Evolutionary conservation across 2,329 filamentous ascomycete species (phyloP), one percentile per base, ranked within the genome.

Genomic region (Aspergillus ibericus): DNA sequence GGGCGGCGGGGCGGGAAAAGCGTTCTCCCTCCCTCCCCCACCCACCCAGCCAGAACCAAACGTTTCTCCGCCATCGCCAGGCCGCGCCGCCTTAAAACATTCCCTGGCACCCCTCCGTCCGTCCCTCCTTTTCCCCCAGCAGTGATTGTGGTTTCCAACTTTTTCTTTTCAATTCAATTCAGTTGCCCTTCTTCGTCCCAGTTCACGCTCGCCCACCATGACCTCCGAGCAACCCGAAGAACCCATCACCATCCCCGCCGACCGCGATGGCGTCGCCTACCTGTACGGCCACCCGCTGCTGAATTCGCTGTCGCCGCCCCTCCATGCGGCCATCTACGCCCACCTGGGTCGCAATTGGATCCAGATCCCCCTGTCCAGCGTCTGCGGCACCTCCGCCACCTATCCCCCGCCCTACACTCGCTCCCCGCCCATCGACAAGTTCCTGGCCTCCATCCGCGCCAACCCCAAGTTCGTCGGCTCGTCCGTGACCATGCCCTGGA

Each of bases 401-500:
- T 73, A 72, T 58, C 71, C 70, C 0, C 72, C 71, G 1, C 71
- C 71, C 1, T 75, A 72, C 66, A 75, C 73, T 2, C 61, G 56
- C 18, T 75, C 73, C 3, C 73, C 73, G 2, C 65, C 72, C 3
- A 73, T 78, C 47, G 59, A 68, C 18, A 71, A 64, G 29, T 77
- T 73, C 61, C 61, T 78, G 5, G 63, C 63, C 38, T 69, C 71
- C 22, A 72, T 77, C 63, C 69, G 70, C 38, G 59, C 68, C 40
- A 75, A 77, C 58, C 70, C 72, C 38, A 77, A 77, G 56, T 76
- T 77, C 55, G 71, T 78, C 84, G 88, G 88, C 55, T 85, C 88
- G 20, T 86, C 88, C 3, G 86, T 93, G 36, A 93, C 90, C 18
- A 95, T 93, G 90, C 91, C 91, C 0, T 87, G 91, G 80, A 93